A percentile compares a stretch with the other conserved stretches of the same genome.
Conservation (phyloP, 2,329 filamentous ascomycete genomes). For the Calcarisporium arbuscula region DNA sequence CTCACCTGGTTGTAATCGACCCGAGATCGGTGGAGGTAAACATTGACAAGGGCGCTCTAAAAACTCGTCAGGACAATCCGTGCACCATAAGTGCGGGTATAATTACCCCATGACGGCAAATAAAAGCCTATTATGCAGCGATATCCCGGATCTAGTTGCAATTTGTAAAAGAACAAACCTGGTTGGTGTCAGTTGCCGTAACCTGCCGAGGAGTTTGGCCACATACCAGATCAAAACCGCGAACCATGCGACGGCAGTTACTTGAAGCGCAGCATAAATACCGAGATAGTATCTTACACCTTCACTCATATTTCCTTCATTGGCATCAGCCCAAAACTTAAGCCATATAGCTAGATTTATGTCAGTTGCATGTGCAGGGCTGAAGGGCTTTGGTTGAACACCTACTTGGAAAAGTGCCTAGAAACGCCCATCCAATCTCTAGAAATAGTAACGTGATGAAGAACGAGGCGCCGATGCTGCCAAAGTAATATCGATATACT, state of each 20-base stretch:
- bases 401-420: conserved; percentile 23
- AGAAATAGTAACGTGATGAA: conserved; percentile 15
- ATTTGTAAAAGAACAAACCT: conserved; percentile 23
- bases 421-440: conserved; percentile 18
- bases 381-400: not conserved
- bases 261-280: conserved; percentile 18
- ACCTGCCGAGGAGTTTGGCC: no score
- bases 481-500: conserved; percentile 22
- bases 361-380: not conserved
- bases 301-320: conserved; percentile 2
- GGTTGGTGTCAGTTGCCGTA: no score
- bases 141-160: conserved; percentile 19
- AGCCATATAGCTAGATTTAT: conserved; percentile 21
- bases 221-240: conserved; percentile 14
- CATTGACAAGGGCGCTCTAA: conserved; percentile 31
- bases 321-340: conserved; percentile 22
- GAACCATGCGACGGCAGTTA: conserved; percentile 15
- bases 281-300: conserved; percentile 17
- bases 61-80: conserved; percentile 8
- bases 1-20: conserved; percentile 32
- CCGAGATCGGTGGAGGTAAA: conserved; percentile 35
- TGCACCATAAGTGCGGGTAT: not conserved
- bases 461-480: conserved; percentile 19
- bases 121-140: conserved; percentile 18
- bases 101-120: conserved; percentile 14